Base-by-base conservation (phyloP, 257 asterid genomes). In the Parsonsia alboflavescens region DNA sequence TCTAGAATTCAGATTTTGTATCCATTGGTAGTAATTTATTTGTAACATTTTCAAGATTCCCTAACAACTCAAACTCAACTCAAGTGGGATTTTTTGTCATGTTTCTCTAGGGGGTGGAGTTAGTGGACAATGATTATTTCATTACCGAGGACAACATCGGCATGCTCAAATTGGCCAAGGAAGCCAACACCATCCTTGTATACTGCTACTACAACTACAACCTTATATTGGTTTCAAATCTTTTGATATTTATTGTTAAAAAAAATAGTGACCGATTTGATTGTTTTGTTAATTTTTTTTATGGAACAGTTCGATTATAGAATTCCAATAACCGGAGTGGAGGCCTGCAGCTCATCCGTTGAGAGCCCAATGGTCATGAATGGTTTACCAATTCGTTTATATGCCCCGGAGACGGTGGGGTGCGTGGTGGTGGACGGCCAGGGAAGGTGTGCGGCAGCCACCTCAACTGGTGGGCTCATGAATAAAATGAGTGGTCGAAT, bases 391-490 rank as follows among this genome's bases (percentile, higher is more conserved):
- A 85, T 94, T 77, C 85, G 88, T 75, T 66, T 94, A 0, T 94
- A 94, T 61, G 89, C 98, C 5, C 99, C 96, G 5, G 99, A 94
- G 83, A 94, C 99, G 0, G 99, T 92, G 0, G 99, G 99, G 0
- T 94, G 99, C 54, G 98, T 85, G 85, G 99, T 88, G 89, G 99
- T 90, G 17, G 99, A 94, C 72, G 39, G 83, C 66, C 72, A 85
- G 24, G 98, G 99, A 1, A 84, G 86, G 16, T 94, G 99, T 70
- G 97, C 98, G 0, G 99, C 99, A 3, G 99, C 96, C 72, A 94
- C 99, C 0, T 94, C 99, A 10, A 94, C 99, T 0, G 99, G 99
- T 0, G 99, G 99, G 1, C 86, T 94, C 2, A 92, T 94, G 97
- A 94, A 94, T 90, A 94, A 94, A 80, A 88, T 83, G 96, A 53